Evolutionary conservation across 1,139 yeast genomes (phyloP), one percentile per base, ranked within the genome.

Genomic region (Keqinozyma sinolaborantium): DNA sequence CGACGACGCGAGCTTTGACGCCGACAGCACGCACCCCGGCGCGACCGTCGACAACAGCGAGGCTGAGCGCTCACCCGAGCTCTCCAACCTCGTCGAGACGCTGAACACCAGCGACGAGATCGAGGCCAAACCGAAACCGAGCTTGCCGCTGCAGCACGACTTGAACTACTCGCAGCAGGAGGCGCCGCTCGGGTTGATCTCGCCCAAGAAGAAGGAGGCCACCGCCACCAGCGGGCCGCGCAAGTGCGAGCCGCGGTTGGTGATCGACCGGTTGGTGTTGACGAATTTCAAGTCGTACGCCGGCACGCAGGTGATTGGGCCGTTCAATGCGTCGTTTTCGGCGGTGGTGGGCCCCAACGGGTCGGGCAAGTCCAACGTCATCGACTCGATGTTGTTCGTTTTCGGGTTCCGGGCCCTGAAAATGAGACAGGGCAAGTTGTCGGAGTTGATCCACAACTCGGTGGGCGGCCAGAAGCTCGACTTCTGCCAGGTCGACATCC

Each of bases 291-390:
- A 94, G 51, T 88, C 97, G 0, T 94, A 94, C 54, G 97, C 97
- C 0, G 98, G 98, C 0, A 64, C 72, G n/a, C 97, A 92, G 58
- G 77, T 77, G 7, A 85, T 94, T 37, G 99, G 99, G 0, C 98
- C 99, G 0, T 94, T 94, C 56, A 84, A 92, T 53, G 64, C 88
- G 27, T 86, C 95, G 2, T 94, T 94, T 53, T 86, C 96, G 6
- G 97, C 99, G 0, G 95, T 94, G 7, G 97, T 94, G n/a, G 99
- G 99, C 0, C 98, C 98, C 3, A 94, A 94, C 55, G 99, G 99
- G 19, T 85, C 95, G 25, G 98, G 98, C 6, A 92, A 92, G 58
- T 90, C 97, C 9, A 94, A 94, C 53, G 98, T 94, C 24, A 94
- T 94, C 42, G 99, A 94, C 53, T 85, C 97, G 2, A 75, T 94